Evolutionary conservation across 2,329 filamentous ascomycete genomes (phyloP).

Genomic region (Cladophialophora yegresii): DNA sequence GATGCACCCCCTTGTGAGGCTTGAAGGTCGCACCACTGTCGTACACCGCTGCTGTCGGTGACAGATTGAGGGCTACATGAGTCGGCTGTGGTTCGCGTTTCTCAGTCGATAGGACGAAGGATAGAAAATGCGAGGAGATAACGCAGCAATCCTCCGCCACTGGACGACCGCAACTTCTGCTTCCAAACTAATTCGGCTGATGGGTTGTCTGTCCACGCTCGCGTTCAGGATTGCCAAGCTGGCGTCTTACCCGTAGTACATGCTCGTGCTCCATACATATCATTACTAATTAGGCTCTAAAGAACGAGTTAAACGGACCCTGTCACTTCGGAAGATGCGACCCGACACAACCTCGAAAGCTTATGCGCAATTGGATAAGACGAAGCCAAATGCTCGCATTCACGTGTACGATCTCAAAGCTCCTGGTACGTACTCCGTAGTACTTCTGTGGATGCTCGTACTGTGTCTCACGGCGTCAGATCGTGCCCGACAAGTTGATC

Average conservation of each 20-base stretch:
- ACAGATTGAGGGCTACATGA: not conserved
- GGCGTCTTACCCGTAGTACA: not conserved
- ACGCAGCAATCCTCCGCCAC: not conserved
- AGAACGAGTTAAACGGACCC: constrained; percentile 17
- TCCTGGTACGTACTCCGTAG: too few species aligned
- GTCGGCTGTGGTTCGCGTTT: not conserved
- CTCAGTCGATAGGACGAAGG: too few species aligned
- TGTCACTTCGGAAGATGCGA: constrained; percentile 3
- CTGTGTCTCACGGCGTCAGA: too few species aligned
- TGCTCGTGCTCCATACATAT: too few species aligned
- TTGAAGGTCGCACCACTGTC: not conserved
- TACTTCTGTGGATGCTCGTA: too few species aligned
- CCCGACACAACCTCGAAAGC: constrained; percentile 3
- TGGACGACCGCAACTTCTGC: too few species aligned
- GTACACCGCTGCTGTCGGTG: not conserved
- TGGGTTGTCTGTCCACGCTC: too few species aligned
- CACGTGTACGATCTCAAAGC: not conserved
- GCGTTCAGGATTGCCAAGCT: too few species aligned
- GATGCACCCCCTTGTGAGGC: not conserved
- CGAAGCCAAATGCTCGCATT: not conserved
- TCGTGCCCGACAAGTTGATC: too few species aligned
- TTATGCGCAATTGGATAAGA: too few species aligned
- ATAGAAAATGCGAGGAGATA: not conserved
- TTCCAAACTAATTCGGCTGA: too few species aligned
- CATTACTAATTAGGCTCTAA: not conserved